These are phyloP conservation scores for Hortaea sp. DNA, from an alignment of 2,329 filamentous ascomycete genomes.

Conservation along the genomic window DNA sequence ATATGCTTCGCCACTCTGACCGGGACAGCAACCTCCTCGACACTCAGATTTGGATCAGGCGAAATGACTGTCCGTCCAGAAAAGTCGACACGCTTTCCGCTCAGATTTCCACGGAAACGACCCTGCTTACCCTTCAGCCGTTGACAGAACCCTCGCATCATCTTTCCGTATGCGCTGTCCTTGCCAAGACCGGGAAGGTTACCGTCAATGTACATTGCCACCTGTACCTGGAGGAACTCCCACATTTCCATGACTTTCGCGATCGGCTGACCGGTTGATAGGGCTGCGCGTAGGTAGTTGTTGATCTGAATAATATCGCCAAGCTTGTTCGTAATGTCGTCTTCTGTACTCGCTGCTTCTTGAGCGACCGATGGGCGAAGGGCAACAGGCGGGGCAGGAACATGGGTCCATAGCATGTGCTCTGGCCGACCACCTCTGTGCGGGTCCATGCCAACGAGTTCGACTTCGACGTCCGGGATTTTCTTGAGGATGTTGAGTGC, in stretches of 20 bases:
- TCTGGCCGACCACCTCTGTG: constrained; percentile 72
- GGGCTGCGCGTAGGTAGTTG: constrained; percentile 69
- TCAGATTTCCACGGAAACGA: constrained; percentile 91
- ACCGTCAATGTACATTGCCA: constrained; percentile 97
- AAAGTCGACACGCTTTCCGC: constrained; percentile 97
- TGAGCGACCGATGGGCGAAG: constrained; percentile 91
- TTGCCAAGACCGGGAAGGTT: constrained; percentile 79
- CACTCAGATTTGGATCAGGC: constrained; percentile 84
- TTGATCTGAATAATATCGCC: constrained; percentile 92
- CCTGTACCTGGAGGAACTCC: constrained; percentile 91
- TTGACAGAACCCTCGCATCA: constrained; percentile 88
- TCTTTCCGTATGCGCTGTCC: constrained; percentile 75
- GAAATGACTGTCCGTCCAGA: constrained; percentile 96
- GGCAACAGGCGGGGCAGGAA: constrained; percentile 87
- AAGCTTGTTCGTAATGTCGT: constrained; percentile 94
- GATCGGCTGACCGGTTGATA: constrained; percentile 74
- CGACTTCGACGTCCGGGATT: constrained; percentile 76
- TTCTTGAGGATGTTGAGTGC: constrained; percentile 87
- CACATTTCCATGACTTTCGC: constrained; percentile 94
- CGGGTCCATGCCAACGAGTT: constrained; percentile 80
- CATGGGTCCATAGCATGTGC: constrained; percentile 95
- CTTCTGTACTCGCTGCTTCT: constrained; percentile 86
- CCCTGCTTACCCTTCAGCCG: constrained; percentile 95
- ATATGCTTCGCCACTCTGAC: constrained; percentile 88
- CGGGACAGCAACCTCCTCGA: constrained; percentile 90